phyloP scores from a whole-genome alignment of 2,329 filamentous ascomycete species.

The Epichloe scottii region DNA sequence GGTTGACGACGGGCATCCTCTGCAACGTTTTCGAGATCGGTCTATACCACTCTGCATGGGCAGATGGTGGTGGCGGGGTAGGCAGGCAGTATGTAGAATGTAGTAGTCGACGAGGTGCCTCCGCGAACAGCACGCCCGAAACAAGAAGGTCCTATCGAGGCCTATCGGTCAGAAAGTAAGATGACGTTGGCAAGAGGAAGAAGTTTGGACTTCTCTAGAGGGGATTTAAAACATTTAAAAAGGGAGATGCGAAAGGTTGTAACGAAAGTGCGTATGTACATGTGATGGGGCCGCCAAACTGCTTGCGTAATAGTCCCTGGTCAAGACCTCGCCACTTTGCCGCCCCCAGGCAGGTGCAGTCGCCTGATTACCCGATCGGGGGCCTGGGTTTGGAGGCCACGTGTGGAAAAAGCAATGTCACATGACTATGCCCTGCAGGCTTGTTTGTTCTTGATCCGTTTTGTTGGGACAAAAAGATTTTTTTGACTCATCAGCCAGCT shows the following conservation, averaged over 20 bases:
- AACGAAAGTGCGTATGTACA: slow-evolving; percentile 2
- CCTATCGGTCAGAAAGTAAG: background rate
- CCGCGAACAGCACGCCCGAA: background rate
- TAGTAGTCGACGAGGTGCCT: background rate
- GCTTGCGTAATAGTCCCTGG: slow-evolving; percentile 10
- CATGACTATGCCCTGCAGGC: too few species aligned
- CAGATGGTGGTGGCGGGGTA: background rate
- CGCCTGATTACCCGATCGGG: too few species aligned
- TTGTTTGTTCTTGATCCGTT: too few species aligned
- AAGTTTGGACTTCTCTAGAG: background rate
- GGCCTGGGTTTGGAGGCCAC: background rate
- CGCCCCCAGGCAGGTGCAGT: background rate
- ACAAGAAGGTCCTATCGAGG: background rate
- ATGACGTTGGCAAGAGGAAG: background rate
- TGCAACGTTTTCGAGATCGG: slow-evolving; percentile 1
- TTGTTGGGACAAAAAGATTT: too few species aligned
- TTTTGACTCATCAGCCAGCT: too few species aligned
- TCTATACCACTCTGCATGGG: background rate
- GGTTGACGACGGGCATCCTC: slow-evolving; percentile 42
- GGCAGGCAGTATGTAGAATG: background rate
- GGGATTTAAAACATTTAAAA: background rate
- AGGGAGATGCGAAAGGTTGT: background rate
- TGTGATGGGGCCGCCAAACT: background rate
- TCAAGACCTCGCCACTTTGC: slow-evolving; percentile 8
- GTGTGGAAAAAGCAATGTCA: background rate